Conservation (phyloP, 352 stramenopile species). For the Phytophthora brassicae region DNA sequence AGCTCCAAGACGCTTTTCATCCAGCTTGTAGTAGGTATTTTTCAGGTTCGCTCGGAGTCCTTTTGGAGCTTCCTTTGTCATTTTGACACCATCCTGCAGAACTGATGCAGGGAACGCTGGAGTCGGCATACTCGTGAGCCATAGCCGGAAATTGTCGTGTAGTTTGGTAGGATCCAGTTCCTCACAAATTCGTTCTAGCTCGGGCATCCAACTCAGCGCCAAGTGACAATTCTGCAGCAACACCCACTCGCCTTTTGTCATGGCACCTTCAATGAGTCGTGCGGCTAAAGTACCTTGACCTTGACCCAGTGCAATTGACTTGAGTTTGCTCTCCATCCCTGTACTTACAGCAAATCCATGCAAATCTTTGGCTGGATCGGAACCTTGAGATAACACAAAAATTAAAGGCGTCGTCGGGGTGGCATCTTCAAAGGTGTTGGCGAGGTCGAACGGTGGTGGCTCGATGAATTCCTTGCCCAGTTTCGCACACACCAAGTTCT, state of each 20-base stretch:
- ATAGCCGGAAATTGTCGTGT: constrained; percentile 94
- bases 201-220: constrained; percentile 93
- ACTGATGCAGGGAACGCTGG: constrained; percentile 90
- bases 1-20: constrained; percentile 81
- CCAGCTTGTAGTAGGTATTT: constrained; percentile 94
- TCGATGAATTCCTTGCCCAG: constrained; percentile 91
- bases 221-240: constrained; percentile 96
- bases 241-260: constrained; percentile 93
- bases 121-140: constrained; percentile 92
- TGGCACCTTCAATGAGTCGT: constrained; percentile 88
- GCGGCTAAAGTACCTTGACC: constrained; percentile 92
- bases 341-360: constrained; percentile 87
- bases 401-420: constrained; percentile 90
- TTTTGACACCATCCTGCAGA: constrained; percentile 96
- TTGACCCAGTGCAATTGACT: constrained; percentile 93
- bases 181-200: constrained; percentile 95
- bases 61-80: constrained; percentile 96
- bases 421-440: constrained; percentile 92
- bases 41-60: constrained; percentile 94
- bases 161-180: constrained; percentile 82
- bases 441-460: constrained; percentile 89
- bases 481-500: constrained; percentile 88
- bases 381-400: constrained; percentile 93
- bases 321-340: constrained; percentile 88
- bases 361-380: constrained; percentile 92